These are phyloP conservation scores for Suillus subluteus DNA, from an alignment of 768 basidiomycete genomes.

Conservation along the genomic window DNA sequence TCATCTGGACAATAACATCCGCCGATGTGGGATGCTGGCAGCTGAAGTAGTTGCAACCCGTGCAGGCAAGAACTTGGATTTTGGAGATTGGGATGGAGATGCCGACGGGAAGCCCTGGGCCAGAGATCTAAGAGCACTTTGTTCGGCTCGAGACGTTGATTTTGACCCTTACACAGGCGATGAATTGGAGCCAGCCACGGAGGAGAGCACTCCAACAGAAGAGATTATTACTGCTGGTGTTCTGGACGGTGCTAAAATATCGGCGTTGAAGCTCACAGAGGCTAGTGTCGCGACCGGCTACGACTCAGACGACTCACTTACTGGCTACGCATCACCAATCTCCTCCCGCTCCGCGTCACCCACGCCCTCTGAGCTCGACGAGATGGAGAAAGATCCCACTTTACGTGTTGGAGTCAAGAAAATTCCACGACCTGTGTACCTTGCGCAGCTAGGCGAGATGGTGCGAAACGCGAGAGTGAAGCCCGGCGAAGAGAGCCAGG, in stretches of 20 bases:
- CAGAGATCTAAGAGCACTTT: conserved; percentile 57
- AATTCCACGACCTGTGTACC: conserved; percentile 83
- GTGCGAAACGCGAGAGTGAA: conserved; percentile 62
- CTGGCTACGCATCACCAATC: conserved; percentile 72
- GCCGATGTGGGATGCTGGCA: conserved; percentile 90
- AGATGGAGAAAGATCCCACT: conserved; percentile 86
- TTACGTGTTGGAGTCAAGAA: conserved; percentile 72
- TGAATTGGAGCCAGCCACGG: conserved; percentile 11
- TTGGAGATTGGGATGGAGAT: conserved; percentile 84
- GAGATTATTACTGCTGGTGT: conserved; percentile 5
- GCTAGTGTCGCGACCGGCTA: conserved; percentile 33
- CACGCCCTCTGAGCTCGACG: conserved; percentile 77
- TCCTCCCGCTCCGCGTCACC: conserved; percentile 80
- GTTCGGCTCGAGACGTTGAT: conserved; percentile 55
- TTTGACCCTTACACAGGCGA: conserved; percentile 35
- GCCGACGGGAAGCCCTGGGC: conserved; percentile 69
- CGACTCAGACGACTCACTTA: conserved; percentile 83
- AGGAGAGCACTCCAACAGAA: conserved; percentile 16
- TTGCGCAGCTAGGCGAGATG: conserved; percentile 80
- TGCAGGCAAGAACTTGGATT: conserved; percentile 69
- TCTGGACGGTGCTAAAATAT: conserved; percentile 6
- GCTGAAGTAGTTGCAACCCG: conserved; percentile 78
- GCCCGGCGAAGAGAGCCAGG: conserved; percentile 58
- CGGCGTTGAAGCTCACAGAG: conserved; percentile 11
- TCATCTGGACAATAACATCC: conserved; percentile 74